Base-by-base conservation (phyloP, 2,329 filamentous ascomycete species). In the Apiospora arundinis region DNA sequence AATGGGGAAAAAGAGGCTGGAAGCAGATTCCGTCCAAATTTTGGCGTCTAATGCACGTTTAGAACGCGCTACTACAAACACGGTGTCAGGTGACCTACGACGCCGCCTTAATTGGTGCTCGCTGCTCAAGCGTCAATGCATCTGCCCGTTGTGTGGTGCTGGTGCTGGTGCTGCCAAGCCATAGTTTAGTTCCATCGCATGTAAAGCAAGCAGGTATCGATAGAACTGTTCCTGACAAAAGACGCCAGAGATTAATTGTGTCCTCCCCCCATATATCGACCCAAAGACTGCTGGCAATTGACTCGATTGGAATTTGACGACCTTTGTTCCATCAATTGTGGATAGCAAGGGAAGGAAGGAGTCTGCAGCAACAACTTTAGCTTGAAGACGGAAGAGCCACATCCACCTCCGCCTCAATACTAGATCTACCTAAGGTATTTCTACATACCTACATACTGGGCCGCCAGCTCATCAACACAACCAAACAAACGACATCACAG, bases 41-140 rank as follows among this genome's bases (percentile, higher is more conserved):
- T 68, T 68, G 66, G 66, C 66, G 66, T 68, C 44, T 25, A 32
- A n/a, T 21, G 66, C 66, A 48, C 66, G 25, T 40, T 23, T 12
- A 9, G 56, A 21, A 63, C 56, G 56, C 46, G 66, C 44, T 48
- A 68, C 46, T 44, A 23, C 25, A 8, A 68, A 68, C 66, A 48
- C 66, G 66, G 32, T 68, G 66, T 68, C 66, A 68, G 66, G 66
- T 68, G 66, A 68, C 21, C 18, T 25, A 37, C 66, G 6, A 32
- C 9, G 28, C 11, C 28, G 18, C 9, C 56, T 63, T 63, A 63
- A 63, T 40, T 40, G 32, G 32, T 40, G 18, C 25, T 18, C 25
- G 23, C 18, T 32, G 25, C 25, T n/a, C 16, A 12, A 60, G 49
- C 12, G 23, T 18, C 49, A 56, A 18, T 63, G 56, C 56, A 63